Evolutionary conservation across 305 asterid species (phyloP).

Genomic region (Solanum chacoense): DNA sequence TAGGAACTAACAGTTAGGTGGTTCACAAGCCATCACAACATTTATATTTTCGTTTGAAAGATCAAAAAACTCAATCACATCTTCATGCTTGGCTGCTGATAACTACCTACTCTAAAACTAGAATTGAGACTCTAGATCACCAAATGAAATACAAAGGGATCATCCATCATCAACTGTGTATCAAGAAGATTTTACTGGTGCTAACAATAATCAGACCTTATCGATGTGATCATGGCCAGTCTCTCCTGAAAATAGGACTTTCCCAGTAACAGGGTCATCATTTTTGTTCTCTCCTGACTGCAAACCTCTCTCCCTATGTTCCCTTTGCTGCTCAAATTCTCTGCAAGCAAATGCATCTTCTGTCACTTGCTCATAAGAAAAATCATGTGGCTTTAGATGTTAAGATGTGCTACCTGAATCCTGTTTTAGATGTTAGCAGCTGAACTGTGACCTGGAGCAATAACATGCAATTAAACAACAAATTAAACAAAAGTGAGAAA

Average conservation of each 20-base stretch:
- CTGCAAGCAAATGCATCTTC: conserved; percentile 29
- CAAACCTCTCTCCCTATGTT: conserved; percentile 75
- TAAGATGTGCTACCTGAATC: conserved; percentile 67
- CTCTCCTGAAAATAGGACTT: conserved; percentile 36
- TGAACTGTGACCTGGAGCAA: conserved; percentile 77
- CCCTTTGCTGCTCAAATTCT: conserved; percentile 99
- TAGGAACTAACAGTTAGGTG: background rate
- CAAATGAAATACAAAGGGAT: background rate
- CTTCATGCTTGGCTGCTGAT: background rate
- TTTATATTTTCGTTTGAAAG: background rate
- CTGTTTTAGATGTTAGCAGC: conserved; percentile 96
- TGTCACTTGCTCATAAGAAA: background rate
- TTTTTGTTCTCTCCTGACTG: conserved; percentile 47
- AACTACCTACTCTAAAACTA: background rate
- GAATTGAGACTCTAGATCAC: background rate
- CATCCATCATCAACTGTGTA: background rate
- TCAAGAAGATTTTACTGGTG: background rate
- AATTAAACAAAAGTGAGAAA: background rate
- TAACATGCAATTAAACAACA: conserved; percentile 23
- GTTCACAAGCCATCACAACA: background rate
- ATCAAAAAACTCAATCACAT: background rate
- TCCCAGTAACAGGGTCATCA: conserved; percentile 37
- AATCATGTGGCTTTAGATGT: conserved; percentile 3
- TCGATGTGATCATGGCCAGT: conserved; percentile 31
- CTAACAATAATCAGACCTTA: conserved; percentile 26